These are phyloP conservation scores for Elsinoe necatrix DNA, from an alignment of 2,329 filamentous ascomycete species.

Conservation along the genomic window DNA sequence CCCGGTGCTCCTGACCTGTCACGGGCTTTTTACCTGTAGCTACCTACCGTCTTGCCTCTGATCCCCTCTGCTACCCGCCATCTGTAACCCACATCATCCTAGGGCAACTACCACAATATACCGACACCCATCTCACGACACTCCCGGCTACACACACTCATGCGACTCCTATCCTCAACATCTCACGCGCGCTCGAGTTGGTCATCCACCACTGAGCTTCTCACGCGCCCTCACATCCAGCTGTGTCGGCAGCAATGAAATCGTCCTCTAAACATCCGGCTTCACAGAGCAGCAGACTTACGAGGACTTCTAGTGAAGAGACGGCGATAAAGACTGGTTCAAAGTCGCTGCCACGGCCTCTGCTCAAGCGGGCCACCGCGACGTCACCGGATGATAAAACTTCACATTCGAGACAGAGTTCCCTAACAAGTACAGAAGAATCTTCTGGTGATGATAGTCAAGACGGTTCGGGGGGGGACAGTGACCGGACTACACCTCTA, in stretches of 20 bases:
- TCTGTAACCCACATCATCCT: not conserved
- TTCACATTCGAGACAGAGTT: not conserved
- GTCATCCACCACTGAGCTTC: not conserved
- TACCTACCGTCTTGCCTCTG: not conserved
- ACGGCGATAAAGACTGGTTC: not conserved
- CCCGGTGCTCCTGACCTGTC: not conserved
- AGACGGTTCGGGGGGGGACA: not conserved
- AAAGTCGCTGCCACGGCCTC: not conserved
- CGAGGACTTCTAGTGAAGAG: not conserved
- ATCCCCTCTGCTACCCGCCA: not conserved
- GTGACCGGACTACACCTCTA: conserved; percentile 7
- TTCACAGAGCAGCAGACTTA: conserved; percentile 5
- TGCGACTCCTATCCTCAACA: not conserved
- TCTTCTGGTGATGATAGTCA: conserved; percentile 6
- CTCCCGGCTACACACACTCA: not conserved
- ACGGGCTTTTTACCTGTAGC: not conserved
- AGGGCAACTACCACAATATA: not conserved
- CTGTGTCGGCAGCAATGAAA: conserved; percentile 3
- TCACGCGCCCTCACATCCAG: not conserved
- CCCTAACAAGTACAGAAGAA: not conserved
- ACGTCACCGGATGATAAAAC: conserved; percentile 8
- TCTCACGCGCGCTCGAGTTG: conserved; percentile 11
- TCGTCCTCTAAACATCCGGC: not conserved
- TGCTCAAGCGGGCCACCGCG: conserved; percentile 3
- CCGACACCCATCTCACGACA: not conserved